Evolutionary conservation across 345 rosid genomes (phyloP).

Genomic region (Salix viminalis): DNA sequence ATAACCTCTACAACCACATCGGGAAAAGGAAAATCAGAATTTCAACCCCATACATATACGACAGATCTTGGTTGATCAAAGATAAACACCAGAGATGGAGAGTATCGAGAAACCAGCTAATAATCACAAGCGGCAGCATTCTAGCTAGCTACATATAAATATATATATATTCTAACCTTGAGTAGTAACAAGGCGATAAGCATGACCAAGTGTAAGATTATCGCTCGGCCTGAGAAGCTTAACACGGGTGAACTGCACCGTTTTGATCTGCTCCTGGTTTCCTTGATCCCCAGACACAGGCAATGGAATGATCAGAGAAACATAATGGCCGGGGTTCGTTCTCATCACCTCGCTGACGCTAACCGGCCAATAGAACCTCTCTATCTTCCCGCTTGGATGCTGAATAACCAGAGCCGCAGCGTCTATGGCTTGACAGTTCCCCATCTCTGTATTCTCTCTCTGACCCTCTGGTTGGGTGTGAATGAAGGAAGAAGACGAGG

Average conservation of each 20-base stretch:
- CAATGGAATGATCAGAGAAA: slow-evolving; percentile 86
- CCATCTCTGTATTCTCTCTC: slow-evolving; percentile 41
- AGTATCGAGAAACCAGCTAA: not conserved
- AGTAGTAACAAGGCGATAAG: slow-evolving; percentile 86
- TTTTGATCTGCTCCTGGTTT: slow-evolving; percentile 19
- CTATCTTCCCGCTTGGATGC: slow-evolving; percentile 77
- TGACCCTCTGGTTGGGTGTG: not conserved
- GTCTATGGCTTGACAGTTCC: slow-evolving; percentile 93
- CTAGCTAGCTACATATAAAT: not conserved
- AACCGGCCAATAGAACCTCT: slow-evolving; percentile 71
- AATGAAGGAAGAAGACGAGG: not conserved
- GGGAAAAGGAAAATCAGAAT: not conserved
- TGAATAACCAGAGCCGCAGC: slow-evolving; percentile 93
- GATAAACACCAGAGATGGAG: not conserved
- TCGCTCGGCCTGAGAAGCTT: slow-evolving; percentile 87
- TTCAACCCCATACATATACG: not conserved
- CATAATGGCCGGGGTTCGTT: slow-evolving; percentile 84
- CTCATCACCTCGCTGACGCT: slow-evolving; percentile 75
- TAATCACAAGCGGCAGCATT: slow-evolving; percentile 1
- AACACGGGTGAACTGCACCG: slow-evolving; percentile 67
- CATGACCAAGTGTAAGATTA: slow-evolving; percentile 84
- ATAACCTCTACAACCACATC: slow-evolving; percentile 55
- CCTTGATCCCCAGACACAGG: slow-evolving; percentile 29
- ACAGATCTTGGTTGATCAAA: not conserved
- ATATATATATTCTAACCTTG: slow-evolving; percentile 48